These are phyloP conservation scores for Claviceps spartinae DNA, from an alignment of 2,329 filamentous ascomycete species.

Conservation along the genomic window DNA sequence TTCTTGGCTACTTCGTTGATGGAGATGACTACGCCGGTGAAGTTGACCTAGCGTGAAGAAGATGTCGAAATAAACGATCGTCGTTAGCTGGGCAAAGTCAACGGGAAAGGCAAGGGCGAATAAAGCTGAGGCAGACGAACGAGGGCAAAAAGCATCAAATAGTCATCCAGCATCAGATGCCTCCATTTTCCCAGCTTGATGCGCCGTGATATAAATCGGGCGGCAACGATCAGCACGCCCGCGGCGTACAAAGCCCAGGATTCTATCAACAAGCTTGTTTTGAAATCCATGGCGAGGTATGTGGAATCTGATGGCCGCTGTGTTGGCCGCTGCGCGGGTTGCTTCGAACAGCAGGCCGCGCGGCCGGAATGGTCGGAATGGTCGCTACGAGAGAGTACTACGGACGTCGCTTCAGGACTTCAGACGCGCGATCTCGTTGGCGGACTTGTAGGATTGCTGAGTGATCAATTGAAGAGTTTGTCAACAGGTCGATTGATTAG, in stretches of 20 bases:
- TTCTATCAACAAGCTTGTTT: slow-evolving; percentile 14
- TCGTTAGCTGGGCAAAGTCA: not conserved
- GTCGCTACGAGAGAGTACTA: not conserved
- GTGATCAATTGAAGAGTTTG: too few species aligned
- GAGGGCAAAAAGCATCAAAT: slow-evolving; percentile 38
- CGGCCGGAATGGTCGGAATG: not conserved
- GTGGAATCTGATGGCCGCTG: not conserved
- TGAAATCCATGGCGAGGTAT: slow-evolving; percentile 13
- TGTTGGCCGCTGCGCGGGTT: not conserved
- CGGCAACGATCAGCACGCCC: slow-evolving; percentile 14
- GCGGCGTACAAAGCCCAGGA: slow-evolving; percentile 18
- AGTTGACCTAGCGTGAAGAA: slow-evolving; percentile 3
- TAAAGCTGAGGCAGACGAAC: slow-evolving; percentile 11
- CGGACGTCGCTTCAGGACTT: not conserved
- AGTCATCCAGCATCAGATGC: slow-evolving; percentile 42
- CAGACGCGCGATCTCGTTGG: too few species aligned
- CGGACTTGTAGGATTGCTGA: too few species aligned
- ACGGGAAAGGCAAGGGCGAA: not conserved
- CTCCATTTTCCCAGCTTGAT: slow-evolving; percentile 29
- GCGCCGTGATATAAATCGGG: slow-evolving; percentile 17
- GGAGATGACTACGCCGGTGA: slow-evolving; percentile 27
- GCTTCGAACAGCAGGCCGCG: not conserved
- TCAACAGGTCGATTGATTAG: too few species aligned
- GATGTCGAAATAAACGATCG: not conserved
- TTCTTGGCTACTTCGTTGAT: slow-evolving; percentile 28